A percentile compares a stretch with the other conserved stretches of the same genome.
These are phyloP conservation scores for Choiromyces venosus DNA, from an alignment of 495 filamentous ascomycete species.

Conservation along the genomic window DNA sequence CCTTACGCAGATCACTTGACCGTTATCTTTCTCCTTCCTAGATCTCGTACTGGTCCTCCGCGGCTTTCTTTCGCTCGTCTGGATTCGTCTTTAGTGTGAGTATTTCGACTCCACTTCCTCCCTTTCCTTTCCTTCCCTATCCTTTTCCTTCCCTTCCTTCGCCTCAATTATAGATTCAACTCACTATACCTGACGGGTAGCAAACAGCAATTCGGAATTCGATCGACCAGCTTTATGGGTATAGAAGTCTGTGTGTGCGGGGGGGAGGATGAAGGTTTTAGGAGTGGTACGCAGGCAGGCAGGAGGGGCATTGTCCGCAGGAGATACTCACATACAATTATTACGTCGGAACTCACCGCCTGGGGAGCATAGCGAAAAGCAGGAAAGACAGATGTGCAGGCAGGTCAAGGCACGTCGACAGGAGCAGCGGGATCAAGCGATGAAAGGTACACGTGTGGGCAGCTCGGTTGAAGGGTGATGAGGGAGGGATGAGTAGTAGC, in stretches of 20 bases:
- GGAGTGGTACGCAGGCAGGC: background rate
- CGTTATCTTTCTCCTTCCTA: background rate
- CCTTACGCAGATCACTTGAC: background rate
- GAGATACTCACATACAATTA: background rate
- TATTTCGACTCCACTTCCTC: background rate
- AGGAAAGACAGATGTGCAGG: conserved; percentile 13
- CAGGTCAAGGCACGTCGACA: background rate
- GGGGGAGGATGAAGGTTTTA: background rate
- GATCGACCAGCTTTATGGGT: background rate
- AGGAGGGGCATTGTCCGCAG: background rate
- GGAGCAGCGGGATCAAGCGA: background rate
- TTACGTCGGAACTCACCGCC: conserved; percentile 24
- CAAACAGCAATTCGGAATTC: background rate
- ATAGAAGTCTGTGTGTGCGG: background rate
- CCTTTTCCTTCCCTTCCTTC: background rate
- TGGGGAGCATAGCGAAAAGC: conserved; percentile 33
- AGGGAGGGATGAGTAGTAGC: background rate
- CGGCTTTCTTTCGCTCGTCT: background rate
- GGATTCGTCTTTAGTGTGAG: background rate
- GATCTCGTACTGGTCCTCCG: background rate
- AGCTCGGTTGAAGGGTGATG: background rate
- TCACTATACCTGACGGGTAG: background rate
- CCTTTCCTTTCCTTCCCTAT: background rate
- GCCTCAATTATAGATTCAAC: background rate
- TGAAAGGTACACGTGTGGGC: background rate